These are phyloP conservation scores for Marchantia polymorpha DNA, from an alignment of 225 moss, liverwort and hornwort genomes.

Conservation along the genomic window DNA sequence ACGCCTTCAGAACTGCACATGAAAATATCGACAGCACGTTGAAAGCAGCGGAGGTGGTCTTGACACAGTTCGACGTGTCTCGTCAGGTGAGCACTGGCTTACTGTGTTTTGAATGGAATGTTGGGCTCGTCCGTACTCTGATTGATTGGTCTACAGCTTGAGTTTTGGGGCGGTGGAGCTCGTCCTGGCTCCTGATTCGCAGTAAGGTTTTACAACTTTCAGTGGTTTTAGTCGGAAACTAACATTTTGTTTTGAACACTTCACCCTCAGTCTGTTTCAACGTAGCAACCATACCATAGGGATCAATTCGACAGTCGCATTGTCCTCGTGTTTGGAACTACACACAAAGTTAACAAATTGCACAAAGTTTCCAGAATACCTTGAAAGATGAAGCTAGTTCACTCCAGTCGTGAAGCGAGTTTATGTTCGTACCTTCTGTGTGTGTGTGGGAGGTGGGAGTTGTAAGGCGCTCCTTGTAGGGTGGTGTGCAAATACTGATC, in stretches of 20 bases:
- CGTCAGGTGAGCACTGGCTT: conserved; percentile 46
- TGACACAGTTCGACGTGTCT: conserved; percentile 73
- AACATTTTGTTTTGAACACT: no score
- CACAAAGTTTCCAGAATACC: no score
- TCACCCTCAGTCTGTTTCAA: no score
- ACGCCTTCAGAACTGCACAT: conserved; percentile 73
- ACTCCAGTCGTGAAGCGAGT: neutral
- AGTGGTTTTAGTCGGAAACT: no score
- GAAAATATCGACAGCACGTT: conserved; percentile 69
- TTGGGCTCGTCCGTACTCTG: neutral
- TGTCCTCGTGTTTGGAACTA: no score
- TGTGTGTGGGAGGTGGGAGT: neutral
- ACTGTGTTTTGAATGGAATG: neutral
- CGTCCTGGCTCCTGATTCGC: neutral
- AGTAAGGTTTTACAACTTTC: neutral
- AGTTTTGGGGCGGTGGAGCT: neutral
- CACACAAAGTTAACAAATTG: no score
- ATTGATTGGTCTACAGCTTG: neutral
- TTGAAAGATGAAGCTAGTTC: neutral
- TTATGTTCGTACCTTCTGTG: neutral
- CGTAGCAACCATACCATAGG: no score
- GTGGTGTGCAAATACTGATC: neutral
- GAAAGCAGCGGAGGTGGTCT: conserved; percentile 65
- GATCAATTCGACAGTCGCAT: no score
- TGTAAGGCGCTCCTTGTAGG: neutral